Conservation (phyloP, 208 protist genomes). For the Wallacemonas sp. region DNA sequence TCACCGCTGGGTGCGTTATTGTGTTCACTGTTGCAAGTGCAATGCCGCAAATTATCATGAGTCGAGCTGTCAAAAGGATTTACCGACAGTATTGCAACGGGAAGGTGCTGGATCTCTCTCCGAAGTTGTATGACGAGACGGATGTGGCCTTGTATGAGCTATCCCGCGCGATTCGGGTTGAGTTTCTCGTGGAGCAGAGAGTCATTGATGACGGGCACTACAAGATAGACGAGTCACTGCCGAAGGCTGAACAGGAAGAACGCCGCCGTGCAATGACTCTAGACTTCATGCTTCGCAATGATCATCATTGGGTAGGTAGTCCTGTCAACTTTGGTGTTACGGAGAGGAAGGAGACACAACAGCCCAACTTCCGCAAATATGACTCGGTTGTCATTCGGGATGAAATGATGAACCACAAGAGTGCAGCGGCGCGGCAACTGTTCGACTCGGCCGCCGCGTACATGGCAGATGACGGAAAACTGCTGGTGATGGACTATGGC, state of each 20-base stretch:
- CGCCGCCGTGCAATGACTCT: slow-evolving; percentile 78
- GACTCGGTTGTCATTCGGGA: slow-evolving; percentile 79
- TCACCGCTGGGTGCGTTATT: slow-evolving; percentile 35
- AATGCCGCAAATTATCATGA: slow-evolving; percentile 58
- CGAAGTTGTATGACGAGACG: slow-evolving; percentile 72
- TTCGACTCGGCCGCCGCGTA: slow-evolving; percentile 58
- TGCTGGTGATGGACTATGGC: slow-evolving; percentile 84
- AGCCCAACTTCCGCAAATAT: slow-evolving; percentile 58
- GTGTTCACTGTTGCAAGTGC: slow-evolving; percentile 45
- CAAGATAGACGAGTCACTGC: slow-evolving; percentile 46
- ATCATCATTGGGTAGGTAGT: slow-evolving; percentile 85
- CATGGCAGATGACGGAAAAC: slow-evolving; percentile 51
- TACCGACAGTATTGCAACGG: slow-evolving; percentile 54
- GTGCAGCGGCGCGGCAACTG: slow-evolving; percentile 39
- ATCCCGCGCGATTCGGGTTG: slow-evolving; percentile 67
- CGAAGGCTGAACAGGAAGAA: slow-evolving; percentile 51
- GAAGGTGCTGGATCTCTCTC: slow-evolving; percentile 76
- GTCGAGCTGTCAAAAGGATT: slow-evolving; percentile 43
- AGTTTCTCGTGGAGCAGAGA: slow-evolving; percentile 70
- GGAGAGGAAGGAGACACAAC: slow-evolving; percentile 35
- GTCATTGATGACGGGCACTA: slow-evolving; percentile 76
- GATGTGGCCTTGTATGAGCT: slow-evolving; percentile 78
- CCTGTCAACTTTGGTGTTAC: slow-evolving; percentile 71
- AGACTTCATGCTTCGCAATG: slow-evolving; percentile 81
- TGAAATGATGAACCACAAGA: slow-evolving; percentile 65